These are phyloP conservation scores for Vitis rupestris DNA, from an alignment of 164 flowering plant species.

Conservation along the genomic window DNA sequence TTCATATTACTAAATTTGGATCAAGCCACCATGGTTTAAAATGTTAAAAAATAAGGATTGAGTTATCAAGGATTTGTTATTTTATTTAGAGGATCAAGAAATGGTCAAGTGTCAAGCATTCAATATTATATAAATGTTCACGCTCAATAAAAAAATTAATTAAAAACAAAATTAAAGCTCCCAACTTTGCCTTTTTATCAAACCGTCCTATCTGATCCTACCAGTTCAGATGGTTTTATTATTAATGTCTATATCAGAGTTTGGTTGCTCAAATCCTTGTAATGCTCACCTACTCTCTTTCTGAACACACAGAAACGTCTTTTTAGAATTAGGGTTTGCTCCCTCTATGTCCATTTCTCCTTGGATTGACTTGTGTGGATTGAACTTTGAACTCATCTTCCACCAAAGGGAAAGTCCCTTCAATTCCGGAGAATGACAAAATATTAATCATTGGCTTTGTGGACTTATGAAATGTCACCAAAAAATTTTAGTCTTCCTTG, in stretches of 20 bases:
- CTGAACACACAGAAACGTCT: background rate
- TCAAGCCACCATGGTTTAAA: no score
- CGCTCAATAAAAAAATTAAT: no score
- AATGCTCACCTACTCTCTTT: conserved; percentile 3
- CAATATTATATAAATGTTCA: no score
- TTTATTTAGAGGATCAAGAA: no score
- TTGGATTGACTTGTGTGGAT: conserved; percentile 15
- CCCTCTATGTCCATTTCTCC: conserved; percentile 9
- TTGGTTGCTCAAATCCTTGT: background rate
- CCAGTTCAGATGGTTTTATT: background rate
- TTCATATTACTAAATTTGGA: no score
- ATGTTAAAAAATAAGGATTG: no score
- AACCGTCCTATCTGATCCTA: conserved; percentile 8
- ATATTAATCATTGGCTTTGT: conserved; percentile 17
- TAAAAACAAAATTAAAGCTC: conserved; percentile 2
- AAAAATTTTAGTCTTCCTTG: conserved; percentile 5
- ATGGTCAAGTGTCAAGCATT: no score
- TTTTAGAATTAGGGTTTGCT: background rate
- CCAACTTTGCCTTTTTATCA: background rate
- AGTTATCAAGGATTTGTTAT: no score
- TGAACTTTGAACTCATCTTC: conserved; percentile 3
- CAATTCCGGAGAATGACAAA: conserved; percentile 15
- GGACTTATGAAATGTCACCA: conserved; percentile 19
- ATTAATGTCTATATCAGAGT: background rate
- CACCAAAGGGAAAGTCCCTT: conserved; percentile 6